Evolutionary conservation across 768 basidiomycete species (phyloP).

Genomic region (Leucocoprinus sp.): DNA sequence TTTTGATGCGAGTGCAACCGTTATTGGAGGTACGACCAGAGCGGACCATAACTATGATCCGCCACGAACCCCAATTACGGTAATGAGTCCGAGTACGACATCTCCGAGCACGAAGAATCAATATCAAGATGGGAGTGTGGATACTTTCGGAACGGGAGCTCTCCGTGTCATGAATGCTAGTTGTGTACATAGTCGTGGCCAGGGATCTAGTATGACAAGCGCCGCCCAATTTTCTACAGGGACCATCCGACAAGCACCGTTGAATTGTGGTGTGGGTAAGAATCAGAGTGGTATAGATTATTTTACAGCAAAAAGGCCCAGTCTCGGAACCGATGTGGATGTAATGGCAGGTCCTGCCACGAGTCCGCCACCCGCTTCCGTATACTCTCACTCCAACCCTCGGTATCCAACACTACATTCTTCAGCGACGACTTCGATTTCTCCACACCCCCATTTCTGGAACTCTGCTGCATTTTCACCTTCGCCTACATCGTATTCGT

Average conservation of each 20-base stretch:
- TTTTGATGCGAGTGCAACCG: conserved; percentile 8
- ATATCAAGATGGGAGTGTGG: neutral
- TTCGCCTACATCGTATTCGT: conserved; percentile 7
- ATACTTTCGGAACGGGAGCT: too few species aligned
- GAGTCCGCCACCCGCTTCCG: neutral
- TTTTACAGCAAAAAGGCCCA: conserved; percentile 1
- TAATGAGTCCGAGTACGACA: neutral
- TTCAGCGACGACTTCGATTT: neutral
- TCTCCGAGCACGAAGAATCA: neutral
- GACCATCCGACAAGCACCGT: neutral
- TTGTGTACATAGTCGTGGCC: neutral
- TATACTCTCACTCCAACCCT: neutral
- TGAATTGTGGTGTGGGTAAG: neutral
- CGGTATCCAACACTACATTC: neutral
- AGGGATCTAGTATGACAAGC: too few species aligned
- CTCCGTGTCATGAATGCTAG: too few species aligned
- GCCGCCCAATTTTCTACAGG: too few species aligned
- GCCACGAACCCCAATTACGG: conserved; percentile 8
- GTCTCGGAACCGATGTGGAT: neutral
- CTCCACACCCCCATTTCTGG: neutral
- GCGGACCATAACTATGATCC: conserved; percentile 4
- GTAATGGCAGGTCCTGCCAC: neutral
- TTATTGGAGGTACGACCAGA: conserved; percentile 11
- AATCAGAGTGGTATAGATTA: conserved; percentile 1
- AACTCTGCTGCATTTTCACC: neutral